phyloP scores from a whole-genome alignment of 805 yeast species.

The Blastobotrys americana region DNA sequence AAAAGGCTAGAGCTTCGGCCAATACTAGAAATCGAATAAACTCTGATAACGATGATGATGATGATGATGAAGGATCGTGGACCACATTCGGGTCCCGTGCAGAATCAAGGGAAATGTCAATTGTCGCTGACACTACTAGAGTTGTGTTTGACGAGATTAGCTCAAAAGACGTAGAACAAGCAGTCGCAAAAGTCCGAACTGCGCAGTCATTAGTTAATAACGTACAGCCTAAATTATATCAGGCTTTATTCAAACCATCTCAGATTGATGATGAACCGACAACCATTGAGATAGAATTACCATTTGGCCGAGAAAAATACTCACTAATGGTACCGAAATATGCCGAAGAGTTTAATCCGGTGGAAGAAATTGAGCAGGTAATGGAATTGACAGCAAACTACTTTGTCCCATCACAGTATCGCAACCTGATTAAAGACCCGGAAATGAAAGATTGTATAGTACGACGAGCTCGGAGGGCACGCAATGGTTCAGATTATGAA shows the following conservation, averaged over 20 bases:
- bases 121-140: slow-evolving; percentile 1
- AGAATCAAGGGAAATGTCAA: background rate
- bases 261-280: slow-evolving; percentile 1
- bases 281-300: slow-evolving; percentile 16
- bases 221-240: background rate
- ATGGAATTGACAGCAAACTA: slow-evolving; percentile 38
- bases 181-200: too few relatives aligned
- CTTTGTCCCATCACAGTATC: slow-evolving; percentile 36
- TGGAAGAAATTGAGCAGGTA: slow-evolving; percentile 50
- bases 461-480: slow-evolving; percentile 26
- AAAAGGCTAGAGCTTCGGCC: too few relatives aligned
- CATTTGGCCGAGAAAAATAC: slow-evolving; percentile 19
- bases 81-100: background rate
- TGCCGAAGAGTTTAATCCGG: slow-evolving; percentile 50
- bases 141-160: background rate
- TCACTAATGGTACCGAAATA: slow-evolving; percentile 12
- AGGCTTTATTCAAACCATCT: background rate
- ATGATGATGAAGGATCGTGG: background rate
- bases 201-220: background rate
- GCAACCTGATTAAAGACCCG: slow-evolving; percentile 25
- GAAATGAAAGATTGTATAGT: slow-evolving; percentile 28
- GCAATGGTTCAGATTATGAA: slow-evolving; percentile 25
- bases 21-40: background rate
- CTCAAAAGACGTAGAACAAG: background rate
- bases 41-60: background rate